Base-by-base conservation (phyloP, 2,329 filamentous ascomycete genomes). In the Onygenales sp. region DNA sequence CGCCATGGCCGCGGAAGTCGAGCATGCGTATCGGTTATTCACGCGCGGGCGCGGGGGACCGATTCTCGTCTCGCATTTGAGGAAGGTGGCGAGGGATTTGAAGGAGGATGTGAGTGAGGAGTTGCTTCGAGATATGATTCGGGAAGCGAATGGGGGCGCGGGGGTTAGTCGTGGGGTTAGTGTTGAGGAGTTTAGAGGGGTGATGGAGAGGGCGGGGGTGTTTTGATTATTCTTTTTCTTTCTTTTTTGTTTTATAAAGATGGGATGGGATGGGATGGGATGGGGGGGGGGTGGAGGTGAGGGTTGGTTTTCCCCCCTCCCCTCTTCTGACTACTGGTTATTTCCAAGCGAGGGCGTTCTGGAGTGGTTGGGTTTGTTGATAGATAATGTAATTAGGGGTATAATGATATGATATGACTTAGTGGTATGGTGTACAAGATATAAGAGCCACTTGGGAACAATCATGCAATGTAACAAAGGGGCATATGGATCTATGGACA, bases 91-190 rank as follows among this genome's bases (percentile, higher is more conserved):
- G 43, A 83, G 81, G 60, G 81, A 89, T 62, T 72, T 98, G 62
- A 88, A 89, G 70, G 89, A 95, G 71, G 89, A 84, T 57, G 84
- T 95, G 27, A 81, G 82, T 55, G 93, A 97, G 63, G 85, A 89
- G 48, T 72, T 95, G 65, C 73, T 98, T 65, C 83, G 82, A 72
- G 90, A 96, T 74, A 98, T 98, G 93, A 86, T 98, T 54, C 75
- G 90, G 48, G 92, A 97, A 76, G 93, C 92, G 48, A 96, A 94
- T 69, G 88, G 87, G 2, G 89, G 88, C 1, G 82, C 79, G 3
- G 85, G 86, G 13, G 79, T 87, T 9, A 81, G 76, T 39, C 79
- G 76, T 54, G 89, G 87, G 7, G 92, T 95, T 8, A 81, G 76
- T 42, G 75, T 84, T 64, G 84, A 87, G 51, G 89, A 96, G 64